phyloP scores from a whole-genome alignment of 768 basidiomycete species.

The Leccinum subgranulosum region DNA sequence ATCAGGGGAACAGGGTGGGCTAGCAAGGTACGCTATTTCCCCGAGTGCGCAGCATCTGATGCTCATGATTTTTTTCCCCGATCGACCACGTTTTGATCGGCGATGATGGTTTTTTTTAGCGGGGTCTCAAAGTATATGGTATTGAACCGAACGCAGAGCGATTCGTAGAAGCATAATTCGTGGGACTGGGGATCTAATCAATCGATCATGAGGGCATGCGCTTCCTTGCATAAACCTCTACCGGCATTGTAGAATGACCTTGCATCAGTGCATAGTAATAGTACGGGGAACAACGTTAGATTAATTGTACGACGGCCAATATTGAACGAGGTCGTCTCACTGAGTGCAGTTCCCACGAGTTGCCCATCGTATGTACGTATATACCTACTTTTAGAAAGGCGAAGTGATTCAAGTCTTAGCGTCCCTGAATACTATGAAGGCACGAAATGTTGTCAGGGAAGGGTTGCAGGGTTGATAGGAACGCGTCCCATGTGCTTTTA shows the following conservation, averaged over 20 bases:
- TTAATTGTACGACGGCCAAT: background rate
- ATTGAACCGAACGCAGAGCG: slow-evolving; percentile 39
- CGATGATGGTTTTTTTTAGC: slow-evolving; percentile 9
- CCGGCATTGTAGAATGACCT: background rate
- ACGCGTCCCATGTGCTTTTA: background rate
- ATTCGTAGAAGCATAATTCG: background rate
- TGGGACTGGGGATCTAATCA: background rate
- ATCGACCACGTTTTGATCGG: background rate
- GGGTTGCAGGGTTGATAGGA: background rate
- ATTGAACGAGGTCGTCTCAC: background rate
- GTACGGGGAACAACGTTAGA: background rate
- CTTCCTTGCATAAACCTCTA: background rate
- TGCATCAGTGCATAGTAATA: background rate
- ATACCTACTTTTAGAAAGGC: background rate
- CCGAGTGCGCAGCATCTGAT: background rate
- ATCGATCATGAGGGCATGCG: background rate
- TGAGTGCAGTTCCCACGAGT: background rate
- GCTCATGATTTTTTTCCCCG: background rate
- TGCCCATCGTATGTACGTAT: background rate
- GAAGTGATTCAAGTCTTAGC: background rate
- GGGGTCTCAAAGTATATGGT: slow-evolving; percentile 27
- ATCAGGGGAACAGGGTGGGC: slow-evolving; percentile 44
- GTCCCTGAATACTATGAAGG: background rate
- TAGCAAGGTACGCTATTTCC: slow-evolving; percentile 37
- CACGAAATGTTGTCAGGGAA: background rate